phyloP scores from a whole-genome alignment of 2,329 filamentous ascomycete species.

The Apiospora pterosperma region DNA sequence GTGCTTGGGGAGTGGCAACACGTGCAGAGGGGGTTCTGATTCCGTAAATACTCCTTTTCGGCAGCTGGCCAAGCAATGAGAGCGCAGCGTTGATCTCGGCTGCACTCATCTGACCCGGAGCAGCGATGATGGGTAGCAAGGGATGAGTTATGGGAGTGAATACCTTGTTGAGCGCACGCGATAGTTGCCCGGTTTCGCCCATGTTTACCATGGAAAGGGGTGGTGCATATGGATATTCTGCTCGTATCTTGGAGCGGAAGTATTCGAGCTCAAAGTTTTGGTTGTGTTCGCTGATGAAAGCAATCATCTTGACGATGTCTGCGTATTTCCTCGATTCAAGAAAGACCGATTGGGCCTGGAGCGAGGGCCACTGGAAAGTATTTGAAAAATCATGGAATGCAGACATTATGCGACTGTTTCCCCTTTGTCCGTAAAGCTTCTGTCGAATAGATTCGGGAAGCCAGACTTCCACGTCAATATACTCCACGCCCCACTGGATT shows the following conservation, averaged over 20 bases:
- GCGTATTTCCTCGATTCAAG: constrained; percentile 69
- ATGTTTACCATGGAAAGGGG: constrained; percentile 84
- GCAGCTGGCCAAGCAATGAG: constrained; percentile 75
- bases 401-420: constrained; percentile 84
- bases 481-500: constrained; percentile 86
- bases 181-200: constrained; percentile 82
- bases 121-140: constrained; percentile 77
- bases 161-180: constrained; percentile 77
- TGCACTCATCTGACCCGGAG: constrained; percentile 80
- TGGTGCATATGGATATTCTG: constrained; percentile 64
- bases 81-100: constrained; percentile 81
- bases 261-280: constrained; percentile 90
- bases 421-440: constrained; percentile 64
- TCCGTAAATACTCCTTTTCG: constrained; percentile 76
- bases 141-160: constrained; percentile 89
- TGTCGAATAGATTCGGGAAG: constrained; percentile 72
- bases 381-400: constrained; percentile 88
- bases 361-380: constrained; percentile 77
- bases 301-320: constrained; percentile 90
- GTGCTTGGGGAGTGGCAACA: constrained; percentile 65
- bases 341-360: constrained; percentile 69
- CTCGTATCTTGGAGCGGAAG: constrained; percentile 74
- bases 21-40: constrained; percentile 69
- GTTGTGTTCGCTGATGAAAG: constrained; percentile 75
- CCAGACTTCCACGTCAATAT: constrained; percentile 87